Conservation (phyloP, 495 filamentous ascomycete species). For the Tetracladium setigerum region DNA sequence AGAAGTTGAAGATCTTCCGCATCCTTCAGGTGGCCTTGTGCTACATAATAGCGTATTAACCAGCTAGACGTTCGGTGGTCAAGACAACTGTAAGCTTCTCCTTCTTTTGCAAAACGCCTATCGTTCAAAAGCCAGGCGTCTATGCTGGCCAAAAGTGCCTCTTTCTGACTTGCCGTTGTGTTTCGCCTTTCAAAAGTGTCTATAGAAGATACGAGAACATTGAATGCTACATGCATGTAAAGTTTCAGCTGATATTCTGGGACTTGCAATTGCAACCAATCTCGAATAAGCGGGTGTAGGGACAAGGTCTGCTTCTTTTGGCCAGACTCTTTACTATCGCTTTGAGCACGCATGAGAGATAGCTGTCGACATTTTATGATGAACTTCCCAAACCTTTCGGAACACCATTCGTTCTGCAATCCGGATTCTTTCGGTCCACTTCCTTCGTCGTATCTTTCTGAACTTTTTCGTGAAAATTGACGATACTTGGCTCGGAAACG, state of each 20-base stretch:
- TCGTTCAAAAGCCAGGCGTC: background rate
- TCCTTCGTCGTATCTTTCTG: too few species aligned
- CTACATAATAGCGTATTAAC: too few species aligned
- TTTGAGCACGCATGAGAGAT: background rate
- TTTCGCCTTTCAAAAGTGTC: background rate
- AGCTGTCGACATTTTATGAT: background rate
- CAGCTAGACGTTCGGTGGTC: too few species aligned
- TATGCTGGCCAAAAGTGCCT: background rate
- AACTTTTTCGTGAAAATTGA: too few species aligned
- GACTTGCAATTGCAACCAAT: background rate
- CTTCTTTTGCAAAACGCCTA: background rate
- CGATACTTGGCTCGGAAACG: too few species aligned
- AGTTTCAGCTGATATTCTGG: background rate
- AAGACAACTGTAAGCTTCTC: background rate
- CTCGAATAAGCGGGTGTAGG: background rate
- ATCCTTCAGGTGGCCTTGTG: too few species aligned
- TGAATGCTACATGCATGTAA: background rate
- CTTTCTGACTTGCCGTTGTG: background rate
- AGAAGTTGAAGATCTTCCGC: too few species aligned
- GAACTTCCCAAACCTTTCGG: background rate
- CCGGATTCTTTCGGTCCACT: too few species aligned
- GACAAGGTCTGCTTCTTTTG: background rate
- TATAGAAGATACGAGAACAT: background rate
- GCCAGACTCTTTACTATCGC: background rate
- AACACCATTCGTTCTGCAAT: background rate